Evolutionary conservation across 805 yeast genomes (phyloP).

Genomic region (Starmerella davenportii): DNA sequence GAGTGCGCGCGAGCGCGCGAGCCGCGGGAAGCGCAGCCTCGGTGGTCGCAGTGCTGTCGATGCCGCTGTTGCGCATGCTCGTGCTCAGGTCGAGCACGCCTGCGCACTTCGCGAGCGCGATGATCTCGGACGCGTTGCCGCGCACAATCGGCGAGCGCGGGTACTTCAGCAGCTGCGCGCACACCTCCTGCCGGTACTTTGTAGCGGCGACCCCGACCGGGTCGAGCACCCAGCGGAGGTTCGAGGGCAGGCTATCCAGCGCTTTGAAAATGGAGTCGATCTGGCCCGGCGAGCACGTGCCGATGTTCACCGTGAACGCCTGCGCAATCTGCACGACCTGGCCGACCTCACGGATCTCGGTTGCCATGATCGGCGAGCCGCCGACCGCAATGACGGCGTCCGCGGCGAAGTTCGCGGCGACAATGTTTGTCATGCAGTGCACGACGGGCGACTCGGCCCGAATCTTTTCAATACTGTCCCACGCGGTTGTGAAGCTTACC

Average conservation of each 20-base stretch:
- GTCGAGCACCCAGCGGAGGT: conserved; percentile 55
- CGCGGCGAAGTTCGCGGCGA: conserved; percentile 78
- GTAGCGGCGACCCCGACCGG: conserved; percentile 93
- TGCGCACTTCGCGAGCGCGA: conserved; percentile 20
- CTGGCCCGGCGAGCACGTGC: conserved; percentile 28
- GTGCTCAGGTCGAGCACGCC: neutral
- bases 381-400: conserved; percentile 71
- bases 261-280: conserved; percentile 10
- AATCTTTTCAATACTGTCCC: conserved; percentile 16
- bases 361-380: conserved; percentile 81
- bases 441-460: conserved; percentile 36
- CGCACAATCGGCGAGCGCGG: conserved; percentile 50
- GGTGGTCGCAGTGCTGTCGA: conserved; percentile 12
- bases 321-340: conserved; percentile 44
- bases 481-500: neutral
- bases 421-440: conserved; percentile 76
- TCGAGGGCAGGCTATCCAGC: conserved; percentile 36
- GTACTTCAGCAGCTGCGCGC: conserved; percentile 32
- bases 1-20: conserved; percentile 7
- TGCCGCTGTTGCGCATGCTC: conserved; percentile 21
- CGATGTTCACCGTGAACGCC: conserved; percentile 53
- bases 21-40: conserved; percentile 13
- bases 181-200: conserved; percentile 32
- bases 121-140: conserved; percentile 73
- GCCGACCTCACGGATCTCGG: conserved; percentile 43